Evolutionary conservation across 1,139 yeast species (phyloP).

Genomic region (Yamadazyma diddensiae): DNA sequence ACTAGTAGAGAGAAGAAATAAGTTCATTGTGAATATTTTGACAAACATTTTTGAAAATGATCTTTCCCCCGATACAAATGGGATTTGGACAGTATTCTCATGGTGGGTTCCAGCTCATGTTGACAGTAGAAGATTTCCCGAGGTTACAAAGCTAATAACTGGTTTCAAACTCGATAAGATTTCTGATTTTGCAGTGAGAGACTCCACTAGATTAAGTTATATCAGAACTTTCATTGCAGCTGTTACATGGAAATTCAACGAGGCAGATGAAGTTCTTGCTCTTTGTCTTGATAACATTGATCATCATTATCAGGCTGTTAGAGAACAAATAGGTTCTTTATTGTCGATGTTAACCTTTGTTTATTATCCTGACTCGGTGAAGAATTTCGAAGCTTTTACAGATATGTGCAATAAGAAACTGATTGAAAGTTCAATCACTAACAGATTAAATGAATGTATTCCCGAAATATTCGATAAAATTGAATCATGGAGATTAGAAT

Average conservation of each 20-base stretch:
- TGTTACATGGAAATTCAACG: conserved; percentile 57
- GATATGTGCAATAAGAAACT: conserved; percentile 29
- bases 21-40: conserved; percentile 43
- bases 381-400: conserved; percentile 43
- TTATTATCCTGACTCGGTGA: conserved; percentile 49
- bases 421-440: conserved; percentile 9
- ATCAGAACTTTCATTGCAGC: conserved; percentile 54
- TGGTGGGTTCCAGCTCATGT: conserved; percentile 71
- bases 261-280: conserved; percentile 46
- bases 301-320: conserved; percentile 74
- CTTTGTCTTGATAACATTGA: conserved; percentile 47
- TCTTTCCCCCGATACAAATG: conserved; percentile 71
- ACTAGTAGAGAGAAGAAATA: conserved; percentile 39
- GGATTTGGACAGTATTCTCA: conserved; percentile 74
- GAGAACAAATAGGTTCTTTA: conserved; percentile 68
- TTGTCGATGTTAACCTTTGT: conserved; percentile 55
- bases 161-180: conserved; percentile 47
- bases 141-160: conserved; percentile 46
- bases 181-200: conserved; percentile 65
- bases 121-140: conserved; percentile 66
- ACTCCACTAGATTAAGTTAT: conserved; percentile 61
- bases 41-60: conserved; percentile 51
- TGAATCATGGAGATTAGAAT: conserved; percentile 40
- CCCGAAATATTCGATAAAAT: conserved; percentile 41
- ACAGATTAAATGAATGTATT: conserved; percentile 11